phyloP scores from a whole-genome alignment of 2,329 filamentous ascomycete genomes.

The Dothidotthia symphoricarpi region DNA sequence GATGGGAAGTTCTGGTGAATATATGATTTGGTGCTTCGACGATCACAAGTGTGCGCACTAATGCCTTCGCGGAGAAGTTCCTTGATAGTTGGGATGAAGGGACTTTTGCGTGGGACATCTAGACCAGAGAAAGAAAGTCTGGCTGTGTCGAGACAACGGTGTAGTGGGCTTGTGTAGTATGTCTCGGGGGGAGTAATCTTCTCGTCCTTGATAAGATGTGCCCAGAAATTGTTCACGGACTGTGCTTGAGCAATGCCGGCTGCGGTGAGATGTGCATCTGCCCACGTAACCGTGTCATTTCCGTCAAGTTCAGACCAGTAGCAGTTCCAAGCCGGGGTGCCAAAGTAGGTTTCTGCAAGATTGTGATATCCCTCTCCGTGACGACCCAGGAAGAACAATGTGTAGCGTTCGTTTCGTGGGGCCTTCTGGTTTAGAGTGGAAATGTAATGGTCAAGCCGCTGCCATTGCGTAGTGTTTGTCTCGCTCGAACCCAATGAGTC shows the following conservation, averaged over 20 bases:
- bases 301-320: constrained; percentile 66
- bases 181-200: constrained; percentile 61
- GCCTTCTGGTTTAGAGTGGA: constrained; percentile 52
- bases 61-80: constrained; percentile 66
- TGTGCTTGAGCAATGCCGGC: constrained; percentile 58
- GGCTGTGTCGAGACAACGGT: constrained; percentile 62
- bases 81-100: constrained; percentile 61
- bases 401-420: constrained; percentile 56
- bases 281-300: constrained; percentile 62
- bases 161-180: constrained; percentile 65
- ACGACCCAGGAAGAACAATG: constrained; percentile 66
- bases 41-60: constrained; percentile 67
- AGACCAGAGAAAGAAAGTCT: constrained; percentile 60
- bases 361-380: constrained; percentile 69
- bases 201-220: constrained; percentile 48
- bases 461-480: constrained; percentile 58
- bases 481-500: constrained; percentile 44
- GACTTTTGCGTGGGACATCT: constrained; percentile 49
- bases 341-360: constrained; percentile 64
- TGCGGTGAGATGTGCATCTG: constrained; percentile 61
- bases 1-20: constrained; percentile 55
- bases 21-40: constrained; percentile 55
- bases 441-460: constrained; percentile 62
- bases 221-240: constrained; percentile 61
- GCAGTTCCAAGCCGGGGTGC: constrained; percentile 68